Percentiles rank a stretch among this genome's conserved stretches.
phyloP scores from a whole-genome alignment of 1,139 yeast species.

The Zygosaccharomyces pseudobailii region DNA sequence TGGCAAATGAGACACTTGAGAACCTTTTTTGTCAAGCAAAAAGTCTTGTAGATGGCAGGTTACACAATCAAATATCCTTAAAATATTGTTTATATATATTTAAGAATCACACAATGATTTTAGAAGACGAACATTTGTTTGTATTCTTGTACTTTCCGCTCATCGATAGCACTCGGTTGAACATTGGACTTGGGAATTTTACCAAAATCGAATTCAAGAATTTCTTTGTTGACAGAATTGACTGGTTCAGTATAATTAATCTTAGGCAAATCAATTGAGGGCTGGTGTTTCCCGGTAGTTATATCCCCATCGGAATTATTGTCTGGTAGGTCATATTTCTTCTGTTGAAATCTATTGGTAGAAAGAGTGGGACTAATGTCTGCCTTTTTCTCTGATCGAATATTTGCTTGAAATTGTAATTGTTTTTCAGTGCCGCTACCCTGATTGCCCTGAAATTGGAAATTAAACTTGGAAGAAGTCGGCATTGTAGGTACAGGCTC shows the following conservation, averaged over 20 bases:
- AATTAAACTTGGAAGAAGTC: constrained; percentile 11
- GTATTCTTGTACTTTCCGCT: constrained; percentile 19
- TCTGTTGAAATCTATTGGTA: neutral
- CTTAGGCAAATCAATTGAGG: neutral
- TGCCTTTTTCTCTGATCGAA: neutral
- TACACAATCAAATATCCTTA: neutral
- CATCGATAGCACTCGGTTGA: constrained; percentile 14
- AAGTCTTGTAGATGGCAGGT: constrained; percentile 42
- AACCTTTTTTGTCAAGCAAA: constrained; percentile 62
- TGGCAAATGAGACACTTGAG: constrained; percentile 66
- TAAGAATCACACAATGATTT: constrained; percentile 1
- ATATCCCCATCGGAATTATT: constrained; percentile 1
- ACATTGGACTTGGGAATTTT: constrained; percentile 21
- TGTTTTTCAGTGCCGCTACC: neutral
- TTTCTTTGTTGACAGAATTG: neutral
- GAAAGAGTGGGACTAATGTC: neutral
- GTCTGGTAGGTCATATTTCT: constrained; percentile 1
- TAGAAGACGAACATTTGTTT: constrained; percentile 22
- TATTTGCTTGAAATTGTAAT: neutral
- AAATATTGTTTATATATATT: constrained; percentile 3
- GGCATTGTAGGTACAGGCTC: constrained; percentile 8
- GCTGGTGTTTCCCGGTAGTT: neutral
- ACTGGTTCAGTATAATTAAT: neutral
- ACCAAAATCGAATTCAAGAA: constrained; percentile 17
- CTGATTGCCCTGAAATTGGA: constrained; percentile 7